Base-by-base conservation (phyloP, 2,329 filamentous ascomycete genomes). In the Beauveria caledonica region DNA sequence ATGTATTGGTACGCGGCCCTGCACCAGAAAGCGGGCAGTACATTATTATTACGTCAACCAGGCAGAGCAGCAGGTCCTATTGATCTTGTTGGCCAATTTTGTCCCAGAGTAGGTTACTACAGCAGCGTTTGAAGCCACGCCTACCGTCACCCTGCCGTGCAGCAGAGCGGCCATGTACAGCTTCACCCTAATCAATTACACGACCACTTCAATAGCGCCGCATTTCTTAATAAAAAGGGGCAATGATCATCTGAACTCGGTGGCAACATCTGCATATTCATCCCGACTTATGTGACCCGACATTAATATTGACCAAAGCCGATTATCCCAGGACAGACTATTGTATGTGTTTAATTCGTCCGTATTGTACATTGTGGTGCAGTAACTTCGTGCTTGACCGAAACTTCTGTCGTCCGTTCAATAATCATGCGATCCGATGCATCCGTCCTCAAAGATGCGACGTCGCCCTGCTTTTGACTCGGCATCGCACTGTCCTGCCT, bases 351-450 rank as follows among this genome's bases (percentile, higher is more conserved):
- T 36, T 15, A 15, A 36, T 15, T 36, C 5, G 11, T 36, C 11
- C 13, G n/a, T 23, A 21, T 45, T 45, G 42, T 45, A 45, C n/a
- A 21, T 13, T 23, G n/a, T 21, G 19, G 19, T 19, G 19, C 6
- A 27, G 21, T 29, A 13, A 13, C 58, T 19, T 56, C 36, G 5
- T 60, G 51, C 44, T 56, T 6, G 29, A 60, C 51, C 8, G 51
- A 44, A 4, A 60, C 52, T 19, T 60, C 58, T 15, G 44, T 60
- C 3, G 45, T 56, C 4, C 58, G 44, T 39, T 60, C 40, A 49
- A 60, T 60, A 50, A 60, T 56, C 11, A 60, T 49, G 6, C 58
- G 21, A 29, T 60, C 51, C 6, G 52, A 60, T 9, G 50, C 33
- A 21, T 60, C 51, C 19, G 58, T 60, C 15, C 36, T 36, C 44